Conservation (phyloP, 2,329 filamentous ascomycete genomes). For the Neoscytalidium dimidiatum region DNA sequence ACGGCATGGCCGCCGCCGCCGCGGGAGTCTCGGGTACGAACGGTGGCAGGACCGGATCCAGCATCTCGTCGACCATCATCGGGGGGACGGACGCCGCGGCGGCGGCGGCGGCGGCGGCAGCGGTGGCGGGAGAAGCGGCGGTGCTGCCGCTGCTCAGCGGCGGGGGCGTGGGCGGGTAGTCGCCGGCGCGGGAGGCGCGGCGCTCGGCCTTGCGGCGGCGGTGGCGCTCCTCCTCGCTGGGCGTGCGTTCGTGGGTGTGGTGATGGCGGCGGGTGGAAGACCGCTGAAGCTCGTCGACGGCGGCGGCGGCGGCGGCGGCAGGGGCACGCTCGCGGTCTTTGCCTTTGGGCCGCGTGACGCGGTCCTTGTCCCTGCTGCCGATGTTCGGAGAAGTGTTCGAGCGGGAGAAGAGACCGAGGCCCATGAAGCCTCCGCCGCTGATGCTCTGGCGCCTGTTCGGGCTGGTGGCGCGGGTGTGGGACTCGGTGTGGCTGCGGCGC, state of each 20-base stretch:
- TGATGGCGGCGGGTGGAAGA: too few species aligned
- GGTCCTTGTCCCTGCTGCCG: not conserved
- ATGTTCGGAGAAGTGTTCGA: not conserved
- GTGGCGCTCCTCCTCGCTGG: slow-evolving; percentile 9
- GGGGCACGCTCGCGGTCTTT: not conserved
- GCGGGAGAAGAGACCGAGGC: not conserved
- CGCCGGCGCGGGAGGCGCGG: not conserved
- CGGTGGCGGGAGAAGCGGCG: not conserved
- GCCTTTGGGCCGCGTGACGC: not conserved
- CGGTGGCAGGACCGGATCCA: not conserved
- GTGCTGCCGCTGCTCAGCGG: not conserved
- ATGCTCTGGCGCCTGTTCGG: not conserved
- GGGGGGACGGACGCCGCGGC: not conserved
- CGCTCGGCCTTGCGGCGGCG: slow-evolving; percentile 14
- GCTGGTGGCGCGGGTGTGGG: not conserved
- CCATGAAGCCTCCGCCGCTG: too few species aligned
- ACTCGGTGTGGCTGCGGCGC: slow-evolving; percentile 8
- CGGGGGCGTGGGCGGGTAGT: slow-evolving; percentile 2
- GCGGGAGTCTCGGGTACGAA: not conserved
- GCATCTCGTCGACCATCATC: not conserved
- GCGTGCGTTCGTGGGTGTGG: not conserved
- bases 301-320: not conserved
- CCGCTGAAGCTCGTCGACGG: too few species aligned
- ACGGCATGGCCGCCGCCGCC: too few species aligned
- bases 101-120: too few species aligned